Conservation (phyloP, 2,329 filamentous ascomycete species). For the Dichotomopilus funicola region DNA sequence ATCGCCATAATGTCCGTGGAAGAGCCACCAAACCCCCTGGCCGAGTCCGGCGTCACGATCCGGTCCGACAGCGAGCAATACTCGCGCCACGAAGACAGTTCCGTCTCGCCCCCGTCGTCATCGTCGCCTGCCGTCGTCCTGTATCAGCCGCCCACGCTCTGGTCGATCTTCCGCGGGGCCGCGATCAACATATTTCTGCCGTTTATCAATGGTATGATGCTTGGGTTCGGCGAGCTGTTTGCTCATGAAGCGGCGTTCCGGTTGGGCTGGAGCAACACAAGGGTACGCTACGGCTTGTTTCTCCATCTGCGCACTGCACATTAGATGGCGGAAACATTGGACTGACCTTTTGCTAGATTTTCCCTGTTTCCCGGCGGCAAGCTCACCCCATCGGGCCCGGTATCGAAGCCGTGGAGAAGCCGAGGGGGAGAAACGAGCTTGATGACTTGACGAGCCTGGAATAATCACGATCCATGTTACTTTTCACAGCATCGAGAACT, state of each 20-base stretch:
- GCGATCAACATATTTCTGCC: conserved; percentile 94
- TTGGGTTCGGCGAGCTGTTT: conserved; percentile 94
- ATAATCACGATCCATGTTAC: conserved; percentile 32
- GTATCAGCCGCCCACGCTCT: conserved; percentile 82
- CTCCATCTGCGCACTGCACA: neutral
- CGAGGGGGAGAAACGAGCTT: conserved; percentile 51
- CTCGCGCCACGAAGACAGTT: conserved; percentile 55
- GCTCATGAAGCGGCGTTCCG: conserved; percentile 93
- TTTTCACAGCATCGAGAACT: neutral
- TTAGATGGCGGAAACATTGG: no score
- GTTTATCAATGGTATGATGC: conserved; percentile 96
- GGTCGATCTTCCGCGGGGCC: conserved; percentile 77
- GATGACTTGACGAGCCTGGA: conserved; percentile 64
- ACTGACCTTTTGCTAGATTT: conserved; percentile 38
- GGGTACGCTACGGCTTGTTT: conserved; percentile 52
- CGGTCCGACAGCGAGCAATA: conserved; percentile 81
- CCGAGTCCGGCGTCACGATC: conserved; percentile 69
- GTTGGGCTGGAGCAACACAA: conserved; percentile 88
- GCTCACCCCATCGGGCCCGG: conserved; percentile 69
- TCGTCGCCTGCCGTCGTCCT: conserved; percentile 67
- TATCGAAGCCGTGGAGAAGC: conserved; percentile 66
- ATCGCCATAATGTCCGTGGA: conserved; percentile 45
- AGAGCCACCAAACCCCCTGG: conserved; percentile 47
- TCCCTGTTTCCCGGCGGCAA: conserved; percentile 53
- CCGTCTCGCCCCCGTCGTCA: conserved; percentile 54